phyloP scores from a whole-genome alignment of 108 stramenopile species.

The Parmales sp. region DNA sequence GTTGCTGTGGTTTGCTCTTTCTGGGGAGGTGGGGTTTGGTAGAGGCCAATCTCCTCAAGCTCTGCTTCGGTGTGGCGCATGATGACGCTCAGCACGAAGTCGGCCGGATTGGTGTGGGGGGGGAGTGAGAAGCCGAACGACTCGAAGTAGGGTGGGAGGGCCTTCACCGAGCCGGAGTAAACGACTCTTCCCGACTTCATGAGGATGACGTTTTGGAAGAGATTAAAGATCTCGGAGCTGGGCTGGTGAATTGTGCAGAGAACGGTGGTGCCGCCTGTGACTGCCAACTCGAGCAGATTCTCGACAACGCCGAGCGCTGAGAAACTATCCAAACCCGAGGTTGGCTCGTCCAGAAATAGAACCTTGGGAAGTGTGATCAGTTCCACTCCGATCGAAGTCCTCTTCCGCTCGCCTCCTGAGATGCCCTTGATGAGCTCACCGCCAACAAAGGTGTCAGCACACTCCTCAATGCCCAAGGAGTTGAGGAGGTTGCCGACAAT shows the following conservation, averaged over 20 bases:
- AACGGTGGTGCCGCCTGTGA: slow-evolving; percentile 36
- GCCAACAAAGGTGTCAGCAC: slow-evolving; percentile 56
- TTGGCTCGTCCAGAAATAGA: slow-evolving; percentile 58
- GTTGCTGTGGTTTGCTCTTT: background rate
- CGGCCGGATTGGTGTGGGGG: background rate
- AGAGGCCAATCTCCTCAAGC: background rate
- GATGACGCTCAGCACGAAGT: background rate
- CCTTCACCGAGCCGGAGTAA: slow-evolving; percentile 34
- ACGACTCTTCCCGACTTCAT: slow-evolving; percentile 43
- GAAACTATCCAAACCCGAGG: slow-evolving; percentile 55
- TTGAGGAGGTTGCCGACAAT: slow-evolving; percentile 56
- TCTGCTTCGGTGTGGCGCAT: background rate
- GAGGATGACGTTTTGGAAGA: slow-evolving; percentile 54
- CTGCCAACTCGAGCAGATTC: slow-evolving; percentile 49
- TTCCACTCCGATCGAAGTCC: slow-evolving; percentile 43
- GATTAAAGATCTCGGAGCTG: slow-evolving; percentile 45
- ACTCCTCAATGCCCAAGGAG: slow-evolving; percentile 64
- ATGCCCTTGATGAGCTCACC: slow-evolving; percentile 36
- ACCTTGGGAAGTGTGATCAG: slow-evolving; percentile 42
- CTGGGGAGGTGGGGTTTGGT: background rate
- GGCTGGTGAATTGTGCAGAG: slow-evolving; percentile 75
- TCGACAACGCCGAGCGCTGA: slow-evolving; percentile 46
- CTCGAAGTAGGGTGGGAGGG: background rate
- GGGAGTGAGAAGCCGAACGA: background rate
- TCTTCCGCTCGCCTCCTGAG: slow-evolving; percentile 42